A percentile compares a stretch with the other conserved stretches of the same genome.
phyloP scores from a whole-genome alignment of 176 grass and related monocot species.

The Tillandsia leiboldiana region DNA sequence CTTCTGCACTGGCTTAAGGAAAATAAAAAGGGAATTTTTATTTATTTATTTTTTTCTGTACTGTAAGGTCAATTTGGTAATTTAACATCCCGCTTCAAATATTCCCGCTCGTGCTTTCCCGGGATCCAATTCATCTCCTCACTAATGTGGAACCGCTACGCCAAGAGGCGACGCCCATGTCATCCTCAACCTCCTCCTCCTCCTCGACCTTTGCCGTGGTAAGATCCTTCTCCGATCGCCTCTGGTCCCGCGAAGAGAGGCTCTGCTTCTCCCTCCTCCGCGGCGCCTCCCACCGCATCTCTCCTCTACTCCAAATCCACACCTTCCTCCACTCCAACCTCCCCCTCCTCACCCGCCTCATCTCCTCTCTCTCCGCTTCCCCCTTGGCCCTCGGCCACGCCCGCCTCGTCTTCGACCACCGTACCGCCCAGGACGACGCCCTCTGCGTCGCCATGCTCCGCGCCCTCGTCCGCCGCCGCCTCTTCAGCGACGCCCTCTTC shows the following conservation, averaged over 20 bases:
- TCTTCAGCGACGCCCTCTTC: slow-evolving; percentile 5
- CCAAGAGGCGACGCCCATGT: too few relatives aligned
- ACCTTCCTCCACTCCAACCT: slow-evolving; percentile 21
- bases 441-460: slow-evolving; percentile 15
- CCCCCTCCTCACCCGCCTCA: slow-evolving; percentile 20
- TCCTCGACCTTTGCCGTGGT: too few relatives aligned
- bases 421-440: slow-evolving; percentile 5
- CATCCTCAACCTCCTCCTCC: too few relatives aligned
- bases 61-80: too few relatives aligned
- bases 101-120: too few relatives aligned
- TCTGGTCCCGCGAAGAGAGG: slow-evolving; percentile 12
- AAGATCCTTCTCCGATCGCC: neutral
- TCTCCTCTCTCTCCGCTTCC: slow-evolving; percentile 11
- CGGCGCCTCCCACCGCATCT: neutral
- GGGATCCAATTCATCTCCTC: too few relatives aligned
- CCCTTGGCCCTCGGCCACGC: neutral
- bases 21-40: too few relatives aligned
- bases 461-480: slow-evolving; percentile 6
- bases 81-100: too few relatives aligned
- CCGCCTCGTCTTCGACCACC: slow-evolving; percentile 9
- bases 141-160: too few relatives aligned
- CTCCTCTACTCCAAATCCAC: slow-evolving; percentile 19
- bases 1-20: too few relatives aligned
- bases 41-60: too few relatives aligned
- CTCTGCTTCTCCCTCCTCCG: slow-evolving; percentile 18